phyloP scores from a whole-genome alignment of 345 rosid species.

The Rhodomyrtus tomentosa region DNA sequence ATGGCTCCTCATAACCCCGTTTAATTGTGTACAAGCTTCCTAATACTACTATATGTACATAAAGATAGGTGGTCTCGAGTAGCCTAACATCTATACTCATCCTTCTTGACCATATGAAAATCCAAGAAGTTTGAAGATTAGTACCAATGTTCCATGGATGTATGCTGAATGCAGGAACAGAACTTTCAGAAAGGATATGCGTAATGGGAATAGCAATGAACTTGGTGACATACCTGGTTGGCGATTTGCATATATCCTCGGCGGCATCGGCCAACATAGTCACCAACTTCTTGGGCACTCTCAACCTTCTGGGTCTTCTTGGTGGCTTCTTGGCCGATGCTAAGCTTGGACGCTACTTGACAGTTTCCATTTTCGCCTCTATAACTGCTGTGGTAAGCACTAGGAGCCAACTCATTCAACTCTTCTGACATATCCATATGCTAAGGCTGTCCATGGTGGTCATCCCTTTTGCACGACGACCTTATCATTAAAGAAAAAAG shows the following conservation, averaged over 20 bases:
- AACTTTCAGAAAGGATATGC: slow-evolving; percentile 84
- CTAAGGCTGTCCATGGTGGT: not conserved
- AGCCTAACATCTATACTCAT: not conserved
- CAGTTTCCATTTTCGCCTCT: slow-evolving; percentile 54
- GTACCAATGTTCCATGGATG: not conserved
- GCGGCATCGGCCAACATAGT: slow-evolving; percentile 76
- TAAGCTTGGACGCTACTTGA: slow-evolving; percentile 68
- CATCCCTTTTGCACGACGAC: not conserved
- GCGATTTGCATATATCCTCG: slow-evolving; percentile 61
- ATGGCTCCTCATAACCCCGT: not conserved
- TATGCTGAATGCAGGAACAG: slow-evolving; percentile 36
- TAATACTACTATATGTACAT: not conserved
- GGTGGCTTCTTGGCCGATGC: slow-evolving; percentile 96
- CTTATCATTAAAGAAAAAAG: not conserved
- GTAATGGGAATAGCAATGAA: slow-evolving; percentile 92
- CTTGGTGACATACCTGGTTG: slow-evolving; percentile 74
- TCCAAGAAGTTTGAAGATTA: not conserved
- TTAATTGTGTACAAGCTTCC: not conserved
- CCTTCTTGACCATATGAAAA: not conserved
- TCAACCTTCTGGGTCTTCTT: slow-evolving; percentile 70
- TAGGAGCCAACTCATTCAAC: not conserved
- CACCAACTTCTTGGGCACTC: slow-evolving; percentile 91
- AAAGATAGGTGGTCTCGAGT: not conserved
- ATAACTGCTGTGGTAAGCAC: slow-evolving; percentile 55
- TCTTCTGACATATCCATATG: not conserved